These are phyloP conservation scores for Lasiosphaeria ovina DNA, from an alignment of 495 filamentous ascomycete species.

Conservation along the genomic window DNA sequence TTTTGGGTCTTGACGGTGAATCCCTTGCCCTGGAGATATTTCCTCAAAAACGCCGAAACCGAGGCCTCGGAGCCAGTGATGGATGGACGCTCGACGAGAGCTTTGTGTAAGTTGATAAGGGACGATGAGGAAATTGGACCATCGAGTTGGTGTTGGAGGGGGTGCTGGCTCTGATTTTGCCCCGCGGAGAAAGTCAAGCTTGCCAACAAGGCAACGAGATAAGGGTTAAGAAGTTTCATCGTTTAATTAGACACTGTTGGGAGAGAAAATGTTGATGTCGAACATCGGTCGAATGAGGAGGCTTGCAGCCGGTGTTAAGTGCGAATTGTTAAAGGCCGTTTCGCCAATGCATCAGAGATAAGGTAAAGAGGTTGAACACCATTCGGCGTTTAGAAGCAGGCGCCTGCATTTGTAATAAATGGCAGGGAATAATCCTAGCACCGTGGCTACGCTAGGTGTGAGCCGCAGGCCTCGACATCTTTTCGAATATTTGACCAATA, in stretches of 20 bases:
- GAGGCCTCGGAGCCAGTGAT: constrained; percentile 70
- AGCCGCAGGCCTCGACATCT: not conserved
- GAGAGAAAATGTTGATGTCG: no score
- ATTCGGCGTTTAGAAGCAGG: no score
- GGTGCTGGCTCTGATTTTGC: not conserved
- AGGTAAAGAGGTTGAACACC: no score
- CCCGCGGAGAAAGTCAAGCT: not conserved
- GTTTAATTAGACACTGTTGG: no score
- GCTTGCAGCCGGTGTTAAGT: no score
- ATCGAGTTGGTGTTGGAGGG: not conserved
- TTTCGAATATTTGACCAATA: not conserved
- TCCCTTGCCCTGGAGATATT: constrained; percentile 52
- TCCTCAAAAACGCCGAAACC: constrained; percentile 64
- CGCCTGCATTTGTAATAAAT: not conserved
- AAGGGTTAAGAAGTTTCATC: no score
- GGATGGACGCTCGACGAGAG: constrained; percentile 72
- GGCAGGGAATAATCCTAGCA: not conserved
- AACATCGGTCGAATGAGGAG: no score
- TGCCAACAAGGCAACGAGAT: not conserved
- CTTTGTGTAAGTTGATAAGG: constrained; percentile 57
- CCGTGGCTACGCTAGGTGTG: not conserved
- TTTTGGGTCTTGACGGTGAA: constrained; percentile 38
- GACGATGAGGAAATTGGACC: not conserved
- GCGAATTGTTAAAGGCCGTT: no score
- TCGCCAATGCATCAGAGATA: no score